Percentiles rank a stretch among this genome's conserved stretches.
phyloP scores from a whole-genome alignment of 352 stramenopile genomes.

The Globisporangium paroecandrum region DNA sequence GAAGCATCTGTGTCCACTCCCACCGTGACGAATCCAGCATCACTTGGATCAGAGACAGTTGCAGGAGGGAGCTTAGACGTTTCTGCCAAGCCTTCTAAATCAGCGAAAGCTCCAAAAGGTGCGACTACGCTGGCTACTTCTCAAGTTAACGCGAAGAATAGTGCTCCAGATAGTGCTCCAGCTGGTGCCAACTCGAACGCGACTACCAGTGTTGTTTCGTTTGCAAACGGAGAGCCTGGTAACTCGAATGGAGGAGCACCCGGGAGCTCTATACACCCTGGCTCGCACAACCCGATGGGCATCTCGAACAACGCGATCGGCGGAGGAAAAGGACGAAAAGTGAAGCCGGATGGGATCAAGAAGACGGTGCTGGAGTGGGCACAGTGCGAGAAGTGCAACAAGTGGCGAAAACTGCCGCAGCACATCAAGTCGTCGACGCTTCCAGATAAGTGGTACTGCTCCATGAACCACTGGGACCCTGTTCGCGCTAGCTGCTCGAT shows the following conservation, averaged over 20 bases:
- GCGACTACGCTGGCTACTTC: not conserved
- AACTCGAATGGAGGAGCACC: not conserved
- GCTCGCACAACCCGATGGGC: not conserved
- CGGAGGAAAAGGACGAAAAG: conserved; percentile 17
- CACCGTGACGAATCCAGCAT: not conserved
- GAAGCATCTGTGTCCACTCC: not conserved
- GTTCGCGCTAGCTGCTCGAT: conserved; percentile 67
- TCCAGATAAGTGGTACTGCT: conserved; percentile 96
- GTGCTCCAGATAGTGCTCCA: not conserved
- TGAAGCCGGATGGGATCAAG: conserved; percentile 35
- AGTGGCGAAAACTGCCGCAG: conserved; percentile 93
- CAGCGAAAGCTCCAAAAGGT: conserved; percentile 13
- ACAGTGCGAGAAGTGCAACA: conserved; percentile 95
- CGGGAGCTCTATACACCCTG: not conserved
- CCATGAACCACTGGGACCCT: conserved; percentile 94
- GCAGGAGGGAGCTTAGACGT: not conserved
- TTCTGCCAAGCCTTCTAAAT: conserved; percentile 7
- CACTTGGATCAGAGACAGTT: not conserved
- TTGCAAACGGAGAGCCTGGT: not conserved
- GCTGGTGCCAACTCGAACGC: not conserved
- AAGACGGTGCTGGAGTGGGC: conserved; percentile 92
- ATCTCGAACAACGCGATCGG: conserved; percentile 10
- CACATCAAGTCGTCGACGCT: conserved; percentile 90
- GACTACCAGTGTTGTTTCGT: not conserved
- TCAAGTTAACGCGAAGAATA: not conserved